Conservation (phyloP, 2,329 filamentous ascomycete genomes). For the Nannizziopsis barbatae region DNA sequence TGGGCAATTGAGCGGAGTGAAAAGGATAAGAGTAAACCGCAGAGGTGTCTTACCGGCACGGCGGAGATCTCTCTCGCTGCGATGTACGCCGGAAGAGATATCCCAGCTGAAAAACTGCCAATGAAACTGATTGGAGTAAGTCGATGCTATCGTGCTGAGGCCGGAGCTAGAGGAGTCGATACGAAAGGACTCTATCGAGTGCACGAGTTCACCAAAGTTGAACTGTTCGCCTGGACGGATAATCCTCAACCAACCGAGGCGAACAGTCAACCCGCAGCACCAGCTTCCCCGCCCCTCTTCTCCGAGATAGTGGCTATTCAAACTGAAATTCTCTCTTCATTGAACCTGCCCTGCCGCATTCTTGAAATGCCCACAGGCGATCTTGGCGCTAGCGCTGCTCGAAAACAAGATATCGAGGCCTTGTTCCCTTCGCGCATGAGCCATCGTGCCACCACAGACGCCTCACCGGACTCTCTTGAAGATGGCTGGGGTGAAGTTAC, state of each 20-base stretch:
- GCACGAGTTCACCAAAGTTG: constrained; percentile 97
- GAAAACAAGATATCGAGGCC: constrained; percentile 89
- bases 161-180: constrained; percentile 75
- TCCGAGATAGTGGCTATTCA: constrained; percentile 81
- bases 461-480: constrained; percentile 18
- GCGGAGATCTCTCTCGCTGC: constrained; percentile 91
- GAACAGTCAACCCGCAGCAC: neutral
- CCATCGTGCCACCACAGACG: constrained; percentile 26
- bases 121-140: constrained; percentile 72
- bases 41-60: constrained; percentile 70
- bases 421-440: constrained; percentile 63
- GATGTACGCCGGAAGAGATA: constrained; percentile 65
- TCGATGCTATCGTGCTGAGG: constrained; percentile 91
- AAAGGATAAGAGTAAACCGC: constrained; percentile 52
- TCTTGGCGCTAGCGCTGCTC: constrained; percentile 72
- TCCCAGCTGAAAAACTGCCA: constrained; percentile 58
- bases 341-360: constrained; percentile 75
- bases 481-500: constrained; percentile 86
- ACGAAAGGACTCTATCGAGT: constrained; percentile 94
- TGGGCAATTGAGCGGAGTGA: constrained; percentile 63
- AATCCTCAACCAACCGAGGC: neutral
- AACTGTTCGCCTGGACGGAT: constrained; percentile 86
- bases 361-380: constrained; percentile 86
- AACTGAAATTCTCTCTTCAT: constrained; percentile 63
- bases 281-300: constrained; percentile 45